Conservation (phyloP, 169 alveolate species). For the Condylostoma magnum region DNA sequence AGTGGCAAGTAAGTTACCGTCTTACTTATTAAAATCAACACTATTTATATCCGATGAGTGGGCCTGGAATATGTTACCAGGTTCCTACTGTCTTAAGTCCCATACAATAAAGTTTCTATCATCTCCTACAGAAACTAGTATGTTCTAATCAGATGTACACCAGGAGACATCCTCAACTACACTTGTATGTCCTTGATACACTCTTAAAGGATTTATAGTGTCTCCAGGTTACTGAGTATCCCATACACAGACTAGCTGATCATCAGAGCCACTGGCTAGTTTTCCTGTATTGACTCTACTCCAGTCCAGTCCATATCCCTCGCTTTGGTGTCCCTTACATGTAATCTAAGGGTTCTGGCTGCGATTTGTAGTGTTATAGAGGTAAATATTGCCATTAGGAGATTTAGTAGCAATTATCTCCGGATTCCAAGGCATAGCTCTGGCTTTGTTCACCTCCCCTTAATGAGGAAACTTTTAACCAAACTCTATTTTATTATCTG, state of each 20-base stretch:
- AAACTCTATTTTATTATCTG: slow-evolving; percentile 85
- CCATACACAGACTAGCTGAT: slow-evolving; percentile 76
- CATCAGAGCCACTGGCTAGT: slow-evolving; percentile 88
- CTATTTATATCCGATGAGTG: slow-evolving; percentile 80
- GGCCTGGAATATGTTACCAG: slow-evolving; percentile 26
- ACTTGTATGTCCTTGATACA: slow-evolving; percentile 64
- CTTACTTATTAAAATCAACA: slow-evolving; percentile 89
- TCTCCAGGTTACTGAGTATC: slow-evolving; percentile 41
- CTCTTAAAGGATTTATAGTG: slow-evolving; percentile 43
- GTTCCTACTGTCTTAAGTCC: slow-evolving; percentile 35
- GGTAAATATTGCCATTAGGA: slow-evolving; percentile 58
- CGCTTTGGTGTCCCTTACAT: slow-evolving; percentile 57
- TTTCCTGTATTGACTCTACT: slow-evolving; percentile 61
- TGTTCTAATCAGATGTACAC: slow-evolving; percentile 67
- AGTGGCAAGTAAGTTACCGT: slow-evolving; percentile 80
- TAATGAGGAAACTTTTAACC: slow-evolving; percentile 84
- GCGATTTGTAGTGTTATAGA: background rate
- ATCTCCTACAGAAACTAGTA: slow-evolving; percentile 85
- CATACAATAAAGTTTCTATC: slow-evolving; percentile 65
- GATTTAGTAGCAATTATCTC: slow-evolving; percentile 91
- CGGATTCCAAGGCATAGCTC: slow-evolving; percentile 84
- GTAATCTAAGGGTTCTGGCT: background rate
- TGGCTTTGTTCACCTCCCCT: slow-evolving; percentile 93
- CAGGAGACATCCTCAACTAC: slow-evolving; percentile 88
- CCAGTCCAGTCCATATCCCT: slow-evolving; percentile 94